Percentiles rank a stretch among this genome's conserved stretches.
Conservation (phyloP, 2,329 filamentous ascomycete species). For the Elsinoe perseae region DNA sequence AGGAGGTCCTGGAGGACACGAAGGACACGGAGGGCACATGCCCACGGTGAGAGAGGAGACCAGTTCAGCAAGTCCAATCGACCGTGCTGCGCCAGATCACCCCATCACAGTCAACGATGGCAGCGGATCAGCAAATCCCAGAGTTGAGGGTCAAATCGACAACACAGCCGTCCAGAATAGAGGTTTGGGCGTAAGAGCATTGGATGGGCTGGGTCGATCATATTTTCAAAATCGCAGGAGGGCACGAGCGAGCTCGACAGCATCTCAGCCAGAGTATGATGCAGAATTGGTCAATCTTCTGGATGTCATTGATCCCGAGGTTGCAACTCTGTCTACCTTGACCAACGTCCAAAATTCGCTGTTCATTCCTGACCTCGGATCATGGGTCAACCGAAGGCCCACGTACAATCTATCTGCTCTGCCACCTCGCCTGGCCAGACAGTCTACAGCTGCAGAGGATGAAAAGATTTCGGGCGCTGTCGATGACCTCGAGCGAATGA, state of each 20-base stretch:
- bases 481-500: slow-evolving; percentile 13
- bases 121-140: not conserved
- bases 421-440: slow-evolving; percentile 20
- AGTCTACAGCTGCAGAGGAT: slow-evolving; percentile 11
- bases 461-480: slow-evolving; percentile 15
- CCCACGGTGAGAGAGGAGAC: slow-evolving; percentile 3
- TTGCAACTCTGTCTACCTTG: slow-evolving; percentile 72
- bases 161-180: not conserved
- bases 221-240: slow-evolving; percentile 5
- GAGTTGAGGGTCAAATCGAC: not conserved
- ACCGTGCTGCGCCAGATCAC: not conserved
- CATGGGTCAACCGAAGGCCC: slow-evolving; percentile 65
- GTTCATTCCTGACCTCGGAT: slow-evolving; percentile 74
- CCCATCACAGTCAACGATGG: not conserved
- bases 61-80: not conserved
- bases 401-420: slow-evolving; percentile 63
- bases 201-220: slow-evolving; percentile 7
- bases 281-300: slow-evolving; percentile 58
- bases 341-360: slow-evolving; percentile 88
- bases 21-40: not conserved
- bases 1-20: not conserved
- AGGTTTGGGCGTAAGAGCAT: slow-evolving; percentile 9
- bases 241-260: not conserved
- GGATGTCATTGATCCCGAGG: slow-evolving; percentile 74
- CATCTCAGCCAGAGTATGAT: slow-evolving; percentile 44